Conservation (phyloP, 2,329 filamentous ascomycete species). For the Setomelanomma holmii region DNA sequence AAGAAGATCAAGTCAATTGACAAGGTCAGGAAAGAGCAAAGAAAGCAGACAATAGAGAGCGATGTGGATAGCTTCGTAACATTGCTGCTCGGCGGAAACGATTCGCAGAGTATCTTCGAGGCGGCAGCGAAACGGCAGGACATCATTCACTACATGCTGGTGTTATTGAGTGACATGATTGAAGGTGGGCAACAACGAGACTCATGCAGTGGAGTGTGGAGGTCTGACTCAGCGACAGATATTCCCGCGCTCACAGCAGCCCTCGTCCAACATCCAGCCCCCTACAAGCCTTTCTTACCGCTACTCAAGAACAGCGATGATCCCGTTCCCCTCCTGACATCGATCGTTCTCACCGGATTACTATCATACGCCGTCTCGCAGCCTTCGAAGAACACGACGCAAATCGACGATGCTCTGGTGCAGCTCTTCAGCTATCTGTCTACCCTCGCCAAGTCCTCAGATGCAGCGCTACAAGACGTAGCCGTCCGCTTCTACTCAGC, state of each 20-base stretch:
- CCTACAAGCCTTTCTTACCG: conserved; percentile 80
- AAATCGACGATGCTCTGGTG: conserved; percentile 79
- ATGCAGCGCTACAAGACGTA: conserved; percentile 92
- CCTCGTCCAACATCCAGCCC: conserved; percentile 73
- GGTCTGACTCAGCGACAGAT: conserved; percentile 59
- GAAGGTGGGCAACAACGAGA: conserved; percentile 65
- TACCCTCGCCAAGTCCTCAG: conserved; percentile 80
- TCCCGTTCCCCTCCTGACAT: conserved; percentile 86
- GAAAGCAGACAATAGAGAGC: conserved; percentile 79
- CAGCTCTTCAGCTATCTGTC: conserved; percentile 87
- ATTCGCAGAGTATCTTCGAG: conserved; percentile 79
- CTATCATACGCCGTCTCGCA: conserved; percentile 70
- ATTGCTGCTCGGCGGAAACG: conserved; percentile 75
- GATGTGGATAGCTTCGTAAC: conserved; percentile 81
- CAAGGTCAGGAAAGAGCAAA: conserved; percentile 91
- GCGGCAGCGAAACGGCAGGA: conserved; percentile 80
- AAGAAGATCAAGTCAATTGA: conserved; percentile 96
- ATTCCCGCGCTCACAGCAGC: conserved; percentile 79
- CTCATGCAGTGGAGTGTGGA: conserved; percentile 2
- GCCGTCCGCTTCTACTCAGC: conserved; percentile 91
- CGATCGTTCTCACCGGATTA: conserved; percentile 82
- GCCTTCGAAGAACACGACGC: conserved; percentile 64
- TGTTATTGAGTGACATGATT: conserved; percentile 85
- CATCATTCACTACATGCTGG: conserved; percentile 93
- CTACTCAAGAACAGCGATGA: conserved; percentile 88